Conservation (phyloP, 805 yeast species). For the Cyberlindnera mississippiensis region DNA sequence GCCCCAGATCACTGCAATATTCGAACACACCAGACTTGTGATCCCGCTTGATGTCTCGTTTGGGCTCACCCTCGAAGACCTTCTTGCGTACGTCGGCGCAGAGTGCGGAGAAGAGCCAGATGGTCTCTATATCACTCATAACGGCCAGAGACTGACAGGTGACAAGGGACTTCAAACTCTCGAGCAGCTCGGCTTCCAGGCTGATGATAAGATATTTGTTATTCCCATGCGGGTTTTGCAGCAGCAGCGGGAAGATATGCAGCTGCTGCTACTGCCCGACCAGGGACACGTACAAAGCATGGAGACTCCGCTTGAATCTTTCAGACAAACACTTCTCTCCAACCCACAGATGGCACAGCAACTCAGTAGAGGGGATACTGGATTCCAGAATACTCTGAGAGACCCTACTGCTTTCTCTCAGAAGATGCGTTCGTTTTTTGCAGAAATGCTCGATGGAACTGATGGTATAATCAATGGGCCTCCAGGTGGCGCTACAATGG, state of each 20-base stretch:
- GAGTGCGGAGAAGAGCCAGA: constrained; percentile 25
- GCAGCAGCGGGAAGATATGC: background rate
- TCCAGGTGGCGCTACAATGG: constrained; percentile 15
- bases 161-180: constrained; percentile 35
- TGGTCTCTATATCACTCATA: constrained; percentile 45
- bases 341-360: constrained; percentile 31
- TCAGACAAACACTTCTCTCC: constrained; percentile 45
- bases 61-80: constrained; percentile 60
- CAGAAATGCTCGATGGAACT: constrained; percentile 29
- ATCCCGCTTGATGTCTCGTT: constrained; percentile 55
- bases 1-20: constrained; percentile 20
- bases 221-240: constrained; percentile 2
- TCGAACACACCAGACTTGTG: constrained; percentile 17
- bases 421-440: too few species aligned
- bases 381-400: too few species aligned
- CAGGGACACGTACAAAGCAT: constrained; percentile 2
- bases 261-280: constrained; percentile 3
- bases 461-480: background rate
- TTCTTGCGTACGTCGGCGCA: constrained; percentile 64
- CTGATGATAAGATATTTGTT: constrained; percentile 49
- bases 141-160: constrained; percentile 38
- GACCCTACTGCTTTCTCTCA: too few species aligned
- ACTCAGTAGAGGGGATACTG: too few species aligned
- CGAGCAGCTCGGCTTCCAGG: constrained; percentile 42
- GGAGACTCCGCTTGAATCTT: constrained; percentile 35